Conservation (phyloP, 768 basidiomycete species). For the Mycena galericulata region DNA sequence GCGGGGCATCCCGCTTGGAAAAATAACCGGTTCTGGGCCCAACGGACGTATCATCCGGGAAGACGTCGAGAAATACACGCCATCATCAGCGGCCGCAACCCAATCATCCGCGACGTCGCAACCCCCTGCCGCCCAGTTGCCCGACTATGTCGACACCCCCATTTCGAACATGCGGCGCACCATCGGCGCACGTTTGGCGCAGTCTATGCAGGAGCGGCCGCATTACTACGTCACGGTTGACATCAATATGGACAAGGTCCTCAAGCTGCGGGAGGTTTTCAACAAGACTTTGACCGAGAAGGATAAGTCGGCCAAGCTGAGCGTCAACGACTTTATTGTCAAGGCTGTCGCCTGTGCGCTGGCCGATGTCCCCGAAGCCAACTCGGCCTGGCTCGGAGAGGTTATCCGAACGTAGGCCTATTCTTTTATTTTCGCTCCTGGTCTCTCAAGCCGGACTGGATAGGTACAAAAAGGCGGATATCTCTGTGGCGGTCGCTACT, state of each 20-base stretch:
- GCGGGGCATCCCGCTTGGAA: slow-evolving; percentile 87
- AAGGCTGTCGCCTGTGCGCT: slow-evolving; percentile 94
- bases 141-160: slow-evolving; percentile 91
- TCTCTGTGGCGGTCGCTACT: slow-evolving; percentile 96
- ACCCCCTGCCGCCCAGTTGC: slow-evolving; percentile 61
- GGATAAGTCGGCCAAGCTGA: slow-evolving; percentile 93
- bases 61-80: slow-evolving; percentile 93
- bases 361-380: slow-evolving; percentile 95
- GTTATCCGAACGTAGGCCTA: slow-evolving; percentile 88
- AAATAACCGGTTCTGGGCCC: slow-evolving; percentile 95
- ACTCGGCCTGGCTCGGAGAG: slow-evolving; percentile 98
- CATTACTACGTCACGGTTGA: slow-evolving; percentile 98
- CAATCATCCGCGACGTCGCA: slow-evolving; percentile 59
- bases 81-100: slow-evolving; percentile 57
- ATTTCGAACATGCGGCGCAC: slow-evolving; percentile 94
- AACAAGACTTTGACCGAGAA: slow-evolving; percentile 89
- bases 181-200: slow-evolving; percentile 89
- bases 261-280: slow-evolving; percentile 95
- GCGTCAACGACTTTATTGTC: slow-evolving; percentile 98
- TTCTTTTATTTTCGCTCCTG: not conserved
- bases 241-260: slow-evolving; percentile 95
- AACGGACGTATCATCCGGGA: slow-evolving; percentile 93
- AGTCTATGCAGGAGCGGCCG: slow-evolving; percentile 95
- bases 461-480: slow-evolving; percentile 97
- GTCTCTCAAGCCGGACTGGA: slow-evolving; percentile 4